Base-by-base conservation (phyloP, 495 filamentous ascomycete species). In the Penicillium odoratum region DNA sequence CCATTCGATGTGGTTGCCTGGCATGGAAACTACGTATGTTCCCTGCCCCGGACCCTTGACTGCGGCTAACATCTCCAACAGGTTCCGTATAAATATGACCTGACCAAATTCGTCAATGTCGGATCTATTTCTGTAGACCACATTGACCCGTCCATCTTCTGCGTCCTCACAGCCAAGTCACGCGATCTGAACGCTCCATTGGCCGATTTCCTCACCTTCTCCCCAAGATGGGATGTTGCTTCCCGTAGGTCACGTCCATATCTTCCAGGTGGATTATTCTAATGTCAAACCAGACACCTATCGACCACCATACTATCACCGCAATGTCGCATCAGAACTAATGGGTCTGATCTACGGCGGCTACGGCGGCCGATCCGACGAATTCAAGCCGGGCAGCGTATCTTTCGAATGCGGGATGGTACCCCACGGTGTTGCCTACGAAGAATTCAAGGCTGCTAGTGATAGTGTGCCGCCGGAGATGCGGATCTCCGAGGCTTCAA, bases 391-490 rank as follows among this genome's bases (percentile, higher is more conserved):
- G 0, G 83, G 82, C 15, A 80, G 82, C 28, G 72, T 83, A 38
- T 81, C 78, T 16, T 81, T 86, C 55, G 82, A 87, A 60, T 82
- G 78, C 48, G 78, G 80, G 7, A 81, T 83, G 75, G 77, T 81
- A 3, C 81, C 81, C 10, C 82, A 86, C 54, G 82, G 82, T 13
- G 77, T 82, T 15, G 84, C 79, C 15, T 86, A 85, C 30, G 84
- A 86, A 47, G 82, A 88, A 71, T 88, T 85, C 55, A 85, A 85
- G 36, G 81, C 80, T 4, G 83, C 82, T 8, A 81, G 85, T 33
- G 74, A 74, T 8, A 58, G 60, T 21, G 43, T 58, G 4, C 77
- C 75, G 3, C 78, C 78, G 0, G 74, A 68, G 29, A 78, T 74
- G 74, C 71, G 72, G 21, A 82, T 82, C 58, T 79, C 74, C 7